Evolutionary conservation across 805 yeast genomes (phyloP).

Genomic region (Starmerella apis): DNA sequence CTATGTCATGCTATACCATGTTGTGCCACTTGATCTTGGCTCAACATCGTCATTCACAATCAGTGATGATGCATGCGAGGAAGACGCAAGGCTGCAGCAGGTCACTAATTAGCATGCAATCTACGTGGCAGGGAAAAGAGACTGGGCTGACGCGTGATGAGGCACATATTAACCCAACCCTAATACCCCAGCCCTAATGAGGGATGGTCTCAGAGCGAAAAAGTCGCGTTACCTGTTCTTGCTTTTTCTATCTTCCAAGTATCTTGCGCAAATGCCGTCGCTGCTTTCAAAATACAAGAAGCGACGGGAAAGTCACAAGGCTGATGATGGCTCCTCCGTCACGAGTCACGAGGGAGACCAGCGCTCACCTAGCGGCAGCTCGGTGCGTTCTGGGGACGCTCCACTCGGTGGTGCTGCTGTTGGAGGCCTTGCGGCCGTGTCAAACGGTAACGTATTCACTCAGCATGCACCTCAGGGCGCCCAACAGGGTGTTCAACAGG

Average conservation of each 20-base stretch:
- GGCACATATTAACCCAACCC: slow-evolving; percentile 1
- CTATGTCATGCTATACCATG: no score
- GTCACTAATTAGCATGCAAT: not conserved
- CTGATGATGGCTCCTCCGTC: slow-evolving; percentile 14
- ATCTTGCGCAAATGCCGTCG: slow-evolving; percentile 13
- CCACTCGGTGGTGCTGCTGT: slow-evolving; percentile 6
- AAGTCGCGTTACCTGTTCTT: slow-evolving; percentile 8
- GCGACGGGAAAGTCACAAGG: slow-evolving; percentile 25
- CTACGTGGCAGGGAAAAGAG: not conserved
- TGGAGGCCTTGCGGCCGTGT: slow-evolving; percentile 2
- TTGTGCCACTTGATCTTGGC: not conserved
- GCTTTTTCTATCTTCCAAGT: not conserved
- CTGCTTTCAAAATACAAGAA: slow-evolving; percentile 23
- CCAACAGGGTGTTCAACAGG: slow-evolving; percentile 6
- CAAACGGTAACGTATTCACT: not conserved
- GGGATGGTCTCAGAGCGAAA: slow-evolving; percentile 1
- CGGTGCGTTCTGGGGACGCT: slow-evolving; percentile 11
- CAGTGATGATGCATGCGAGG: not conserved
- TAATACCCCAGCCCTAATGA: not conserved
- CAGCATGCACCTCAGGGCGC: slow-evolving; percentile 3
- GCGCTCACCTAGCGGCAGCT: slow-evolving; percentile 18
- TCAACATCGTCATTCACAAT: not conserved
- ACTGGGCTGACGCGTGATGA: not conserved
- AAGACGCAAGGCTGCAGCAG: not conserved
- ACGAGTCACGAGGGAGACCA: slow-evolving; percentile 13